These are phyloP conservation scores for Pilaira anomala DNA, from an alignment of 192 early-diverging fungal genomes.

Conservation along the genomic window DNA sequence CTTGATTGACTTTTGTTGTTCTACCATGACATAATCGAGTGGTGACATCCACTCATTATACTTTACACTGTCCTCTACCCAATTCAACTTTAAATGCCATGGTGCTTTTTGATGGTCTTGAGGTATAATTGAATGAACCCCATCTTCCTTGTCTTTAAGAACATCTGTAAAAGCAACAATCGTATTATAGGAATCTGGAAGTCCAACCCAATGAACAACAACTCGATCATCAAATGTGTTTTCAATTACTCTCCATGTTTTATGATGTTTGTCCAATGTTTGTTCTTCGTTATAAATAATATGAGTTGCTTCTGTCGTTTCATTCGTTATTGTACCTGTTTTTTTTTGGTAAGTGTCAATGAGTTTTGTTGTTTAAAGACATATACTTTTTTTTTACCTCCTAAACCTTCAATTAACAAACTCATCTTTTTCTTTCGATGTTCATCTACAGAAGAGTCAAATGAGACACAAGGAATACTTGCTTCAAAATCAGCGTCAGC, in stretches of 20 bases:
- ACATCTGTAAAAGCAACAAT: constrained; percentile 30
- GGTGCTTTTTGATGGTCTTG: constrained; percentile 44
- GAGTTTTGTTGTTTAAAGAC: not conserved
- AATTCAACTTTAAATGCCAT: constrained; percentile 62
- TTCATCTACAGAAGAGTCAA: constrained; percentile 9
- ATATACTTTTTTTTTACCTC: constrained; percentile 5
- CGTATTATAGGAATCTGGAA: constrained; percentile 71
- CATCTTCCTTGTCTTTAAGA: constrained; percentile 52
- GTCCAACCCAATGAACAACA: constrained; percentile 62
- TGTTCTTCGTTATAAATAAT: constrained; percentile 22
- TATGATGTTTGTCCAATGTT: constrained; percentile 1
- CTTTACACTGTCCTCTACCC: constrained; percentile 66
- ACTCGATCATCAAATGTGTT: not conserved
- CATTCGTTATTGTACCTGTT: not conserved
- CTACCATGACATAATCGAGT: constrained; percentile 57
- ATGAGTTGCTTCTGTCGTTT: constrained; percentile 18
- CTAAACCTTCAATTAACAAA: not conserved
- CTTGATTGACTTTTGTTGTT: constrained; percentile 11
- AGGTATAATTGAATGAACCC: constrained; percentile 41
- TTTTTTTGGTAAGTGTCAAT: not conserved
- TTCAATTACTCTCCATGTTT: constrained; percentile 11
- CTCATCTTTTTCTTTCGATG: constrained; percentile 8
- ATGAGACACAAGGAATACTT: constrained; percentile 9
- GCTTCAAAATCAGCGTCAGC: constrained; percentile 13
- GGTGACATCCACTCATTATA: constrained; percentile 81